Evolutionary conservation across 1,284 basidiomycete species (phyloP).

Genomic region (Volvariella surrecta): DNA sequence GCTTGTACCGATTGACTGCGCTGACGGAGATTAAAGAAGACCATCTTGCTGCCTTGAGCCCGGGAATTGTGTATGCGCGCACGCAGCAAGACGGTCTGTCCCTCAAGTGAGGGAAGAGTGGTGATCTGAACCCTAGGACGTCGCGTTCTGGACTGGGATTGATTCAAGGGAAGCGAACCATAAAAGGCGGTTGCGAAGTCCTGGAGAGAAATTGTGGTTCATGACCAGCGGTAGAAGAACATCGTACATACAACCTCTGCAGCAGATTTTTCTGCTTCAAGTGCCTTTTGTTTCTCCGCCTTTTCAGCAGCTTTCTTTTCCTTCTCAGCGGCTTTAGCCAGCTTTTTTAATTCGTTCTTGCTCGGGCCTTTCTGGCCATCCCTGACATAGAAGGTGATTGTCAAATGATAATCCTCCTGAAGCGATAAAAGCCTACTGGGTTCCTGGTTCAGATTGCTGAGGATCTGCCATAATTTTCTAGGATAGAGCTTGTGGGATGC

Average conservation of each 20-base stretch:
- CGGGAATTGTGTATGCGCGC: conserved; percentile 91
- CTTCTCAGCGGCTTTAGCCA: conserved; percentile 89
- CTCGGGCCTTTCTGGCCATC: conserved; percentile 45
- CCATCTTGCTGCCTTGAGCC: conserved; percentile 90
- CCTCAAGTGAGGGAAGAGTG: conserved; percentile 62
- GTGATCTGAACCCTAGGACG: conserved; percentile 53
- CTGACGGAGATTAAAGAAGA: conserved; percentile 90
- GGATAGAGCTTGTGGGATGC: neutral
- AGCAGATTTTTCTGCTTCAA: conserved; percentile 68
- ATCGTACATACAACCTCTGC: conserved; percentile 51
- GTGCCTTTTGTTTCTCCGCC: conserved; percentile 70
- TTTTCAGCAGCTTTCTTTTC: conserved; percentile 85
- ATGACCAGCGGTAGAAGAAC: conserved; percentile 3
- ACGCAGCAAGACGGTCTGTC: conserved; percentile 79
- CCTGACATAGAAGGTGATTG: conserved; percentile 4
- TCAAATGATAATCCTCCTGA: too few species aligned
- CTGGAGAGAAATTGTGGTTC: conserved; percentile 25
- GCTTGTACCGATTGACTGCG: conserved; percentile 88
- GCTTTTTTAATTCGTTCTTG: conserved; percentile 92
- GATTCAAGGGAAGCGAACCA: conserved; percentile 86
- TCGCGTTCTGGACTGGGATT: conserved; percentile 70
- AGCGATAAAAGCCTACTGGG: conserved; percentile 4
- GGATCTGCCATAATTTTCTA: conserved; percentile 6
- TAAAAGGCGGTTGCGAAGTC: conserved; percentile 87
- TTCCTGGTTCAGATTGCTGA: neutral